Evolutionary conservation across 106 monocot genomes (phyloP).

Genomic region (Dioscorea zingiberensis): DNA sequence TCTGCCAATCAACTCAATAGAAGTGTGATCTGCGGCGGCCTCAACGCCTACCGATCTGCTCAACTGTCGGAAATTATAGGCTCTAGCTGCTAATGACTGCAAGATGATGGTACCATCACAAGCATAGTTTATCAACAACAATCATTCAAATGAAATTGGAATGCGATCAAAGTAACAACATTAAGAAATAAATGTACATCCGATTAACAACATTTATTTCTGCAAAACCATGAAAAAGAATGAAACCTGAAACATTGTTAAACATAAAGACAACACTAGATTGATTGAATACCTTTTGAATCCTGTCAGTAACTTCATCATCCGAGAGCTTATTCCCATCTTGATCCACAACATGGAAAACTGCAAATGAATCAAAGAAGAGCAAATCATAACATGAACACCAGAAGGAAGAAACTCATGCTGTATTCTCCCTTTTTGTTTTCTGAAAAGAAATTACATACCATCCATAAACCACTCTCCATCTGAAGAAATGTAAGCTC

Average conservation of each 20-base stretch:
- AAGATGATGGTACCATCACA: neutral
- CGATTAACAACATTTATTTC: no score
- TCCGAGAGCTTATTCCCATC: slow-evolving; percentile 75
- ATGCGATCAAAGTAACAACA: neutral
- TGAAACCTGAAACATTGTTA: no score
- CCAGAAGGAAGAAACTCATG: no score
- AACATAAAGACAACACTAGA: neutral
- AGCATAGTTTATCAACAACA: no score
- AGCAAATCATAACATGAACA: neutral
- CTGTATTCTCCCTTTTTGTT: no score
- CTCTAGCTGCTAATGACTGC: slow-evolving; percentile 62
- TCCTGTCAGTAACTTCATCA: slow-evolving; percentile 48
- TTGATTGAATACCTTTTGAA: slow-evolving; percentile 51
- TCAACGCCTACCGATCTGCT: slow-evolving; percentile 56
- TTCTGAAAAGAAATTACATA: slow-evolving; percentile 16
- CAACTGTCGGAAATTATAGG: slow-evolving; percentile 40
- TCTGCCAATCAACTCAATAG: slow-evolving; percentile 80
- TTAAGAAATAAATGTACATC: no score
- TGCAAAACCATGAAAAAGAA: no score
- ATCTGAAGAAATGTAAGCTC: slow-evolving; percentile 95
- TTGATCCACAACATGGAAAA: slow-evolving; percentile 79
- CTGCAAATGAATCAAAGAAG: slow-evolving; percentile 16
- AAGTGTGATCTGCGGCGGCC: slow-evolving; percentile 53
- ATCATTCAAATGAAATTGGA: no score
- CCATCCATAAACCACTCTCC: slow-evolving; percentile 99